Evolutionary conservation across 495 filamentous ascomycete genomes (phyloP), one percentile per base, ranked within the genome.

Genomic region (Paragyromitra xinjiangensis): DNA sequence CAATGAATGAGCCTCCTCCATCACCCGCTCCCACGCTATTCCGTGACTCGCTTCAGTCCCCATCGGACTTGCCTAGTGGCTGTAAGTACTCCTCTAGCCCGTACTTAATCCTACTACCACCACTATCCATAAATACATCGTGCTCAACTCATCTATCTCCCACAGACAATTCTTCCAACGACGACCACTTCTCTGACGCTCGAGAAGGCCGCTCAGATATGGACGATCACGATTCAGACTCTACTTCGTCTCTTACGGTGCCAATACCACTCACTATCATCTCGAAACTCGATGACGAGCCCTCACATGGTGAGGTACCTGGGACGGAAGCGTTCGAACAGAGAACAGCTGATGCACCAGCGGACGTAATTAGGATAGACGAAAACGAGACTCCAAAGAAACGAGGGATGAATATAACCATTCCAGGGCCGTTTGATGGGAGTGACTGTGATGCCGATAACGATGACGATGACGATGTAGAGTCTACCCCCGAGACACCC

Each of bases 321-420:
- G 94, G 94, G 14, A 97, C 93, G 7, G 84, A 87, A 61, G 93
- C 93, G 59, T 92, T 93, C 82, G 86, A 91, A 69, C 84, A 90
- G 82, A 89, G 92, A 64, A 90, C 90, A 80, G 90, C 89, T 34
- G 94, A 97, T 87, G 94, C 95, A 34, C 87, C 90, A 39, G 93
- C 94, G 6, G 95, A 97, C 81, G 50, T 61, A 24, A 73, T 61
- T 22, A 45, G 62, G 37, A 71, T 72, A 37, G 73, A 65, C 26
- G 61, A 64, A 56, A 58, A 77, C 6, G 63, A 80, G 39, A 68
- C 69, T 37, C 67, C 62, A 1, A 73, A 65, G 22, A 73, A 73
- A 65, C 51, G 67, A 45, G 44, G 69, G 51, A 77, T 77, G 74
- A 61, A 56, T 40, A 72, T 77, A 29, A 53, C 48, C 1, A 71